These are phyloP conservation scores for Leptographium galeiforme DNA, from an alignment of 2,329 filamentous ascomycete species.

Conservation along the genomic window DNA sequence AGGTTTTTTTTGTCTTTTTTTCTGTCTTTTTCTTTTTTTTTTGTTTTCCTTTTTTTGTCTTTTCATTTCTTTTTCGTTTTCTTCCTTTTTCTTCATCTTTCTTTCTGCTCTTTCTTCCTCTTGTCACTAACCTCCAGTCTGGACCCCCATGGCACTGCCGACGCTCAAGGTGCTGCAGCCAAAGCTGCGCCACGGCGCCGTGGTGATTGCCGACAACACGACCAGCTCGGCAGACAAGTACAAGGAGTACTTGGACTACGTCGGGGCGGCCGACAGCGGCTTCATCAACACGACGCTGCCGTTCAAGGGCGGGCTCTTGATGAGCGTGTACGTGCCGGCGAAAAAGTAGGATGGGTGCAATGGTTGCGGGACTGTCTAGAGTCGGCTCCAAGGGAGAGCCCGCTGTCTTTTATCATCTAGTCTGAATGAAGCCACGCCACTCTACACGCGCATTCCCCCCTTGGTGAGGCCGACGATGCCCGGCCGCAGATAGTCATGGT, in stretches of 20 bases:
- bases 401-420: not conserved
- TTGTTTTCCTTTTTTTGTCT: too few relatives aligned
- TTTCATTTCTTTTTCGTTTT: too few relatives aligned
- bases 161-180: conserved; percentile 26
- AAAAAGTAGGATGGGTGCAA: not conserved
- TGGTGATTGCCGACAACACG: conserved; percentile 29
- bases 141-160: conserved; percentile 16
- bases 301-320: conserved; percentile 12
- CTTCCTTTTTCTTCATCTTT: conserved; percentile 8
- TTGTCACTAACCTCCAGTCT: conserved; percentile 13
- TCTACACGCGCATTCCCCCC: not conserved
- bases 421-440: too few relatives aligned
- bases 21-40: not conserved
- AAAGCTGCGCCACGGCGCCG: conserved; percentile 19
- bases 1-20: conserved; percentile 20
- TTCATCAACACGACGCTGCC: conserved; percentile 20
- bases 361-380: too few relatives aligned
- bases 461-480: conserved; percentile 3
- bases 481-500: conserved; percentile 11
- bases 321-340: conserved; percentile 11
- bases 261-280: conserved; percentile 24
- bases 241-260: conserved; percentile 24
- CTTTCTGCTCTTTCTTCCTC: not conserved
- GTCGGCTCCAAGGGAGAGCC: too few relatives aligned
- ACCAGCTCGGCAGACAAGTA: conserved; percentile 19